Evolutionary conservation across 108 stramenopile species (phyloP), one percentile per base, ranked within the genome.

Genomic region (Cyclotella choctawhatcheeana): DNA sequence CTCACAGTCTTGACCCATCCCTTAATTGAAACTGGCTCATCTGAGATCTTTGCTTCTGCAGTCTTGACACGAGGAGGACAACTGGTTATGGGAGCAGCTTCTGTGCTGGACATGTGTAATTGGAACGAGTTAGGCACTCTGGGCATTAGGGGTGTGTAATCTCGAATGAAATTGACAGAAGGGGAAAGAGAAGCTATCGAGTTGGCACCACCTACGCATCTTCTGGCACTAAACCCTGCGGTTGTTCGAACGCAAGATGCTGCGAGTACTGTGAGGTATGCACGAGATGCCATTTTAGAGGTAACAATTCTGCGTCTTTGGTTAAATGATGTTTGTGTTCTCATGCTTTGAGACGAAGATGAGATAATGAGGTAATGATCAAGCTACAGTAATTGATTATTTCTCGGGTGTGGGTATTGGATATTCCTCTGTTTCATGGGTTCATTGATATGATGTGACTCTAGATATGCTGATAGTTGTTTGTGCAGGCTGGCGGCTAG

Each of bases 1-100:
- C 99, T 87, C 25, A 97, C 87, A 5, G 99, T 99, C 63, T 96
- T 69, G 18, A 98, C 97, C 99, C 99, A 99, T 32, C 99, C 99
- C 67, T 97, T 96, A 30, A 99, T 81, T 10, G 78, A 58, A 2
- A 98, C 92, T 27, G 76, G 73, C 25, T 83, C 89, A 60, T 95
- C 88, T 0, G 83, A 86, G 13, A 88, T 80, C 43, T 82, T 83
- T 2, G 89, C 91, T 47, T 89, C 86, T 2, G 68, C 66, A 12
- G 91, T 82, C 58, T 91, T 92, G 47, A 95, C 81, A n/a, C 94
- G 74, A 33, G 74, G 84, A 30, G 85, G 48, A 71, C 71, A 17
- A 53, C 7, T 25, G 58, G 79, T 17, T 44, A 27, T 12, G 69
- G 47, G 26, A 26, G 50, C 24, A 53, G 64, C n/a, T 40, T 63